These are phyloP conservation scores for Fusarium sp. DNA, from an alignment of 2,329 filamentous ascomycete genomes.

Conservation along the genomic window DNA sequence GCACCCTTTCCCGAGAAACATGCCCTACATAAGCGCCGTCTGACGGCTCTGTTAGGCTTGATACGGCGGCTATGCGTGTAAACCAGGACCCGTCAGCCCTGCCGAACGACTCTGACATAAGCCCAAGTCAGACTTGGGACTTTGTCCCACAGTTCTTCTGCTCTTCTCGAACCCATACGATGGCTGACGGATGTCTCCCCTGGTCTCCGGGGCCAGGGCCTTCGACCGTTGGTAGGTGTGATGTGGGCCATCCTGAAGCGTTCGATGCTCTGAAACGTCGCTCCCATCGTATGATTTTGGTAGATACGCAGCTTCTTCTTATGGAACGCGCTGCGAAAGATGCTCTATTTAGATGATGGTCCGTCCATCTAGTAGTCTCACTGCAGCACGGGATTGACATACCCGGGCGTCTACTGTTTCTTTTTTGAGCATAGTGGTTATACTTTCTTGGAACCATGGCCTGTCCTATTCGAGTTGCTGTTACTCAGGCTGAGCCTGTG, in stretches of 20 bases:
- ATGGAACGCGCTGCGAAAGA: neutral
- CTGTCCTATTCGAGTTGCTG: conserved; percentile 33
- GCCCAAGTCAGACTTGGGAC: neutral
- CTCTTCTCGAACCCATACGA: neutral
- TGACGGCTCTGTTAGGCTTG: neutral
- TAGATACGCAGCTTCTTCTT: neutral
- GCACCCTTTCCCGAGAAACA: neutral
- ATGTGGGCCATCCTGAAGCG: neutral
- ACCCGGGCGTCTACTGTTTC: neutral
- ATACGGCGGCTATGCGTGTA: neutral
- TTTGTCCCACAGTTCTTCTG: neutral
- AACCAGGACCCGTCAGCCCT: neutral
- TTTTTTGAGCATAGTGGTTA: neutral
- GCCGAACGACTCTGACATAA: neutral
- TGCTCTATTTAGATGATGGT: neutral
- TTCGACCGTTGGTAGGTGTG: neutral
- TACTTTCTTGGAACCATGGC: conserved; percentile 16
- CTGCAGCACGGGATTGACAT: neutral
- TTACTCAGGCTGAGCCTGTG: conserved; percentile 45
- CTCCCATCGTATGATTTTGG: neutral
- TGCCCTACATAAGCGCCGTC: neutral
- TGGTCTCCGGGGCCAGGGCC: neutral
- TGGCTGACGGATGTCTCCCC: neutral
- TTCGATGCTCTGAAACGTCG: neutral
- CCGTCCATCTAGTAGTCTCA: neutral